phyloP scores from a whole-genome alignment of 2,329 filamentous ascomycete genomes.

The Stenocarpella maydis region DNA sequence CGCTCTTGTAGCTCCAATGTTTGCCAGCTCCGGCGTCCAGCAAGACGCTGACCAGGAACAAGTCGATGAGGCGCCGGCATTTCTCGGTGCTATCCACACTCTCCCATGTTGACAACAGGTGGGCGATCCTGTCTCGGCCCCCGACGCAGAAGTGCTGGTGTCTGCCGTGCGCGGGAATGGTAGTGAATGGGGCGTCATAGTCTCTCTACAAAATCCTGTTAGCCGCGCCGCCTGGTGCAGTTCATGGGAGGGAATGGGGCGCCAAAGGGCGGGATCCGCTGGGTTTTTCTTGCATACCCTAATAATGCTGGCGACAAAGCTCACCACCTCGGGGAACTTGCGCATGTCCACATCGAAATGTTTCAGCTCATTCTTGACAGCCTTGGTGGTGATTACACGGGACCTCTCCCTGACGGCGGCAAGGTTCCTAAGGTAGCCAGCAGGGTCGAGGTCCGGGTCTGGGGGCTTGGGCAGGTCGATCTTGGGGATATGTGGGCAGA shows the following conservation, averaged over 20 bases:
- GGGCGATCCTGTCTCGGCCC: conserved; percentile 75
- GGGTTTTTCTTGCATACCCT: conserved; percentile 67
- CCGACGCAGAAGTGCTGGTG: conserved; percentile 89
- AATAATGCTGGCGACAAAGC: conserved; percentile 91
- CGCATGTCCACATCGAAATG: conserved; percentile 90
- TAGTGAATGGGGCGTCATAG: conserved; percentile 62
- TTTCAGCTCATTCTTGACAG: conserved; percentile 76
- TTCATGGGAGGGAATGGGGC: neutral
- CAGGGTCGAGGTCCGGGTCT: conserved; percentile 87
- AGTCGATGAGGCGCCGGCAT: conserved; percentile 77
- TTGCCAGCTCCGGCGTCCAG: conserved; percentile 90
- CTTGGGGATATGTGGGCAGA: conserved; percentile 71
- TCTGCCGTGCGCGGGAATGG: conserved; percentile 85
- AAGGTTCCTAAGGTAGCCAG: conserved; percentile 89
- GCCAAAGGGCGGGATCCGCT: neutral
- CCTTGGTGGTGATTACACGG: conserved; percentile 77
- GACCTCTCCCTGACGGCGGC: conserved; percentile 85
- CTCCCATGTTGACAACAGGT: conserved; percentile 73
- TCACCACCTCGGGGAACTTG: conserved; percentile 84
- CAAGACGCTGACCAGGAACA: conserved; percentile 82
- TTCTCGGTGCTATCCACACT: conserved; percentile 76
- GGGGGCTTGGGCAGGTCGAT: conserved; percentile 84
- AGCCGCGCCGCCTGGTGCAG: conserved; percentile 5
- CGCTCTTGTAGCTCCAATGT: conserved; percentile 91
- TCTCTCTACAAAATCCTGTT: conserved; percentile 51